Evolutionary conservation across 495 filamentous ascomycete genomes (phyloP).

Genomic region (Aspergillus ostianus): DNA sequence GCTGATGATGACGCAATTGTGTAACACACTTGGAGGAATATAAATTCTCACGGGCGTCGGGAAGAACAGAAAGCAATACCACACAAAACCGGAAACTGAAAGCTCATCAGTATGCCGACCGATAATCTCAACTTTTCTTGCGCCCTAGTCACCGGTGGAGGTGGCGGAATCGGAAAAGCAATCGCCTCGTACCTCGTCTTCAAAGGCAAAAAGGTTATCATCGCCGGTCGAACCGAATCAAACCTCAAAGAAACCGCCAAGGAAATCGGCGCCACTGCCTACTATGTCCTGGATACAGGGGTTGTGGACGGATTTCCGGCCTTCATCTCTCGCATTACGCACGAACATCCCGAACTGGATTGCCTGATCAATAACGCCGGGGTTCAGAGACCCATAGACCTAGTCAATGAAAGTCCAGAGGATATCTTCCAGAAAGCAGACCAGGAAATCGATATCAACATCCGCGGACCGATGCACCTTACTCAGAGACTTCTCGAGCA

Average conservation of each 20-base stretch:
- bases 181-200: conserved; percentile 39
- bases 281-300: conserved; percentile 46
- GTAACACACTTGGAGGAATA: background rate
- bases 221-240: conserved; percentile 46
- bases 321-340: conserved; percentile 34
- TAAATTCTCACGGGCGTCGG: background rate
- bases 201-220: conserved; percentile 44
- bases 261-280: conserved; percentile 36
- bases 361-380: conserved; percentile 45
- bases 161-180: conserved; percentile 46
- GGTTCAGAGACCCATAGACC: conserved; percentile 25
- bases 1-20: background rate
- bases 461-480: conserved; percentile 50
- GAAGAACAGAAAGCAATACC: background rate
- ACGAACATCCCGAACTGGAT: conserved; percentile 45
- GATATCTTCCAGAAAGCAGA: conserved; percentile 39
- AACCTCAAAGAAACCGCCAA: conserved; percentile 33
- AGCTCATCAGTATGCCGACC: background rate
- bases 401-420: conserved; percentile 9
- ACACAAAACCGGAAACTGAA: background rate
- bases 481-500: conserved; percentile 39
- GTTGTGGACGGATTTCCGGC: conserved; percentile 29
- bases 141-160: conserved; percentile 45
- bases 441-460: conserved; percentile 49
- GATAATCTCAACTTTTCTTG: conserved; percentile 27